Percentiles rank a stretch among this genome's conserved stretches.
Evolutionary conservation across 352 stramenopile species (phyloP).

Genomic region (Plasmopara halstedii): DNA sequence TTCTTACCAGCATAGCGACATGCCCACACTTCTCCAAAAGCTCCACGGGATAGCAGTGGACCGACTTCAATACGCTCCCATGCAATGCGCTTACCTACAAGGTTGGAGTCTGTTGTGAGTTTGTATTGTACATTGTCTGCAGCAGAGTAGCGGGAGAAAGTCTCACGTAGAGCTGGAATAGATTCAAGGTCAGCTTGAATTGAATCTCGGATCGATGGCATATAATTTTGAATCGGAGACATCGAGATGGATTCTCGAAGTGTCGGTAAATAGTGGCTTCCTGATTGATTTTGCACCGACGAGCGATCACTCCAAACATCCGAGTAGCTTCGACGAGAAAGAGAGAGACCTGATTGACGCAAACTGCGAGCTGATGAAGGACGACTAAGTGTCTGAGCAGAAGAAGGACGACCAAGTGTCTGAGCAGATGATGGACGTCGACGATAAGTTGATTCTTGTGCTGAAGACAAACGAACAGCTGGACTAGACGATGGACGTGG

Average conservation of each 20-base stretch:
- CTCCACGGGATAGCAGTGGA: slow-evolving; percentile 28
- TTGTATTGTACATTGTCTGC: slow-evolving; percentile 21
- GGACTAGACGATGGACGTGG: slow-evolving; percentile 1
- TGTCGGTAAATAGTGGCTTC: slow-evolving; percentile 6
- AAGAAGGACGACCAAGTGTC: neutral
- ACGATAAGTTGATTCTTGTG: neutral
- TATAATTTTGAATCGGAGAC: slow-evolving; percentile 4
- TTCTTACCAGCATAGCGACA: slow-evolving; percentile 28
- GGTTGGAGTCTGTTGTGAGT: slow-evolving; percentile 28
- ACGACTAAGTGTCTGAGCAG: no score
- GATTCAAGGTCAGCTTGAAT: slow-evolving; percentile 18
- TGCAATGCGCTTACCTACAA: slow-evolving; percentile 26
- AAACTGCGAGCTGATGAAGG: neutral
- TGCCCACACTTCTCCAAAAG: slow-evolving; percentile 51
- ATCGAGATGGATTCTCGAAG: slow-evolving; percentile 12
- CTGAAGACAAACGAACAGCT: slow-evolving; percentile 1
- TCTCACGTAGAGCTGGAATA: slow-evolving; percentile 20
- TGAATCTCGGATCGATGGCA: slow-evolving; percentile 17
- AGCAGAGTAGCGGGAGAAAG: slow-evolving; percentile 19
- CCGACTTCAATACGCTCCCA: slow-evolving; percentile 38
- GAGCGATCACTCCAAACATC: slow-evolving; percentile 2
- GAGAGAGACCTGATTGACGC: neutral
- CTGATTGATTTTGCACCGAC: neutral
- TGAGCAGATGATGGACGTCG: slow-evolving; percentile 1
- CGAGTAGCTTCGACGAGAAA: slow-evolving; percentile 4